phyloP scores from a whole-genome alignment of 768 basidiomycete genomes.

The Gymnopilus junonius region DNA sequence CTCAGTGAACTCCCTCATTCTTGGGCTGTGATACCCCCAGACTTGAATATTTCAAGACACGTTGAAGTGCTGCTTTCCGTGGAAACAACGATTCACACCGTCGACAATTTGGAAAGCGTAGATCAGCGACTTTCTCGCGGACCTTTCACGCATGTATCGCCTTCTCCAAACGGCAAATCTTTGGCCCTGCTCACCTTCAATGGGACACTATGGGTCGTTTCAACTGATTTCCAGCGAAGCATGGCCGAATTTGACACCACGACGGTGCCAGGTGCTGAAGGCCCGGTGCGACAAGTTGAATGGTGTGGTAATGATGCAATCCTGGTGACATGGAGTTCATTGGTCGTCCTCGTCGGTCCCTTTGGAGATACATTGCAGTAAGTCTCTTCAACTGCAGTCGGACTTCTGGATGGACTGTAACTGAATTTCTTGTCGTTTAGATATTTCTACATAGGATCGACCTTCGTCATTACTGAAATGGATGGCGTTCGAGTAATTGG shows the following conservation, averaged over 20 bases:
- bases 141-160: conserved; percentile 85
- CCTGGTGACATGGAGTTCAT: conserved; percentile 78
- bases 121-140: conserved; percentile 91
- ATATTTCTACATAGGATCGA: conserved; percentile 78
- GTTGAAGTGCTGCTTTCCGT: conserved; percentile 88
- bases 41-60: conserved; percentile 86
- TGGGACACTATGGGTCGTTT: conserved; percentile 90
- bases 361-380: conserved; percentile 86
- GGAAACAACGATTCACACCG: conserved; percentile 76
- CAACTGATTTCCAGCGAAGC: conserved; percentile 87
- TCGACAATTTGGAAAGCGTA: conserved; percentile 87
- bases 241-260: conserved; percentile 86
- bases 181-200: conserved; percentile 79
- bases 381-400: conserved; percentile 25
- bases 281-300: conserved; percentile 70
- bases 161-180: conserved; percentile 94
- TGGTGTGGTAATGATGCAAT: conserved; percentile 99
- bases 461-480: conserved; percentile 80
- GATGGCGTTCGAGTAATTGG: conserved; percentile 90
- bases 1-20: conserved; percentile 79
- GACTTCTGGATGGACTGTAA: not conserved
- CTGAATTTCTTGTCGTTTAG: conserved; percentile 40
- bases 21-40: conserved; percentile 91
- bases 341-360: conserved; percentile 89
- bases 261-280: conserved; percentile 55